Conservation (phyloP, 768 basidiomycete genomes). For the Clavaria fumosa region DNA sequence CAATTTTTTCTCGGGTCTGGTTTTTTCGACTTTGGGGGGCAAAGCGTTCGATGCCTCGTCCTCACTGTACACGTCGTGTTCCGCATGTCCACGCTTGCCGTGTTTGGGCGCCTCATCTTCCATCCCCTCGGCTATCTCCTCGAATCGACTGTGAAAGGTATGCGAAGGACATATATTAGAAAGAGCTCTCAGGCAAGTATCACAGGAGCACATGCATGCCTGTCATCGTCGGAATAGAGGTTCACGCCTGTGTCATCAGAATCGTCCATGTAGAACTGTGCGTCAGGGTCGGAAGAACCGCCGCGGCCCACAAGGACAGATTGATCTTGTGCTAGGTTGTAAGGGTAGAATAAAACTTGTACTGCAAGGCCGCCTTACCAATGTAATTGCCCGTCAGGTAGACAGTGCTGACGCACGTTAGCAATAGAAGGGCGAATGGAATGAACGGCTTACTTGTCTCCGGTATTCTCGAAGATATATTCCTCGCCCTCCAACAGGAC, state of each 20-base stretch:
- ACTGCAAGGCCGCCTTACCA: conserved; percentile 33
- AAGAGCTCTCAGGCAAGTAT: neutral
- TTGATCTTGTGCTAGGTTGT: conserved; percentile 37
- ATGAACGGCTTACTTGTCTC: conserved; percentile 52
- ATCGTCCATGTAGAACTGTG: conserved; percentile 55
- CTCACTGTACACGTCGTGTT: conserved; percentile 28
- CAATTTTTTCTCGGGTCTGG: conserved; percentile 9
- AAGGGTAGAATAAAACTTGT: conserved; percentile 29
- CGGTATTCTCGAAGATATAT: conserved; percentile 54
- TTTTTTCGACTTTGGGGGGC: conserved; percentile 15
- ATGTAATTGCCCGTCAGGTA: conserved; percentile 80
- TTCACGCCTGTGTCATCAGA: conserved; percentile 36
- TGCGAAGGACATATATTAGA: no score
- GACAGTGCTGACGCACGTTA: conserved; percentile 32
- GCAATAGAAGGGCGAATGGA: conserved; percentile 8
- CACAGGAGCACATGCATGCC: neutral
- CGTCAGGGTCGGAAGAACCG: no score
- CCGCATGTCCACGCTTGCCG: conserved; percentile 59
- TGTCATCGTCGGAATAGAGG: conserved; percentile 3
- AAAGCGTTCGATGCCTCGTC: conserved; percentile 19
- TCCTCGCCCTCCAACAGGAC: conserved; percentile 51
- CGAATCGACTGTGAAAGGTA: conserved; percentile 52
- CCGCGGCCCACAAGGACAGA: conserved; percentile 62
- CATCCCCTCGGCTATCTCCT: conserved; percentile 47
- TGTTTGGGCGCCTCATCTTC: conserved; percentile 23